Base-by-base conservation (phyloP, 2,329 filamentous ascomycete species). In the Fusarium continuum region DNA sequence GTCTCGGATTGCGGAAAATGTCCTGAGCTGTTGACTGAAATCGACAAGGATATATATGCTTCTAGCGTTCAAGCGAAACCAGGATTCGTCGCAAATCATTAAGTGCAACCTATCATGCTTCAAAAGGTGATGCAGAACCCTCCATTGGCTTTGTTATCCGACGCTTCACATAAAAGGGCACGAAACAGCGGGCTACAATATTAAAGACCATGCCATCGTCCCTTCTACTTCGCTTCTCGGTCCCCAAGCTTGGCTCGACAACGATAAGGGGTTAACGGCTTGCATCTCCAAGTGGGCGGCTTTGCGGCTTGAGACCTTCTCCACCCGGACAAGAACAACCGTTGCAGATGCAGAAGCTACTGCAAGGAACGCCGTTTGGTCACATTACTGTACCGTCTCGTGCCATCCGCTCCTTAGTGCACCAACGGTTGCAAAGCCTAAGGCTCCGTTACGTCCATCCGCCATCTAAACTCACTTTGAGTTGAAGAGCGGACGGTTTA, bases 341-440 rank as follows among this genome's bases (percentile, higher is more conserved):
- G 60, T 61, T 65, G 63, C 34, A 55, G 45, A 36, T 70, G 63
- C 28, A 67, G 49, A 55, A 43, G 58, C 51, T 69, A 61, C 55
- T 70, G 64, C 57, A 63, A 67, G 63, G 65, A 56, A 61, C 48
- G 29, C 40, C 28, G 25, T 56, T 40, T 62, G 55, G 55, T 61
- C 54, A 56, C 46, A 60, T 58, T 69, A 54, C 44, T 50, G 41
- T 69, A 54, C 44, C 52, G 41, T 48, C 46, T 58, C 54, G 34
- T 69, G 45, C 41, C 64, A 55, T 65, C 53, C 44, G 48, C 47
- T 41, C 50, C 41, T 50, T 66, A 64, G 55, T 55, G 58, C 44
- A 46, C 25, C 22, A 17, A 38, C 47, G 39, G 63, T 44, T 38
- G 52, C 49, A 44, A 47, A 38, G 38, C 46, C 61, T 53, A 47